Evolutionary conservation across 805 yeast genomes (phyloP), one percentile per base, ranked within the genome.

Genomic region (Ogataea saltuana): DNA sequence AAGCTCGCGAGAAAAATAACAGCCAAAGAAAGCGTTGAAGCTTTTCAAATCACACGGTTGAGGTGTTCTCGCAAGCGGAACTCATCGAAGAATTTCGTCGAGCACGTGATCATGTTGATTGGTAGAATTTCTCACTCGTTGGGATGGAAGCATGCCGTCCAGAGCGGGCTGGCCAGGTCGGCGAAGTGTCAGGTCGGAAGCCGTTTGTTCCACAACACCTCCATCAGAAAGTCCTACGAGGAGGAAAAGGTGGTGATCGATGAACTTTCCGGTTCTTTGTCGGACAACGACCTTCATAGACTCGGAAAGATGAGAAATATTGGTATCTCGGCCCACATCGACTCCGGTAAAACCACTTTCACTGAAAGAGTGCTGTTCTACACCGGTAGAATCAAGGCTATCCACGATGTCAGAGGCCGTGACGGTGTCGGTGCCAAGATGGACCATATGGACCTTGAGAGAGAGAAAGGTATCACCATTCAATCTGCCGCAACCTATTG

Each of bases 401-500:
- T 90, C 59, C 98, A 90, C 61, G 98, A 90, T 68, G 97, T 87
- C 34, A 78, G 99, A 65, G 99, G 99, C 36, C 81, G 93, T 59
- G 99, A 93, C 65, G 83, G 89, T 54, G 98, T 93, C 45, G 99
- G 99, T 48, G 99, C 99, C 44, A 93, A 90, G 71, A 93, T 93
- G 99, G 99, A 93, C 68, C 91, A 90, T 48, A 93, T 93, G 99
- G 99, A 93, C 57, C 75, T 93, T 54, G 99, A 93, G 70, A 82
- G 99, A 64, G 99, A 93, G 68, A 93, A 93, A 65, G 99, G 99
- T 68, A 93, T 93, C 61, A 93, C 99, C 39, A 93, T 93, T 63
- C 99, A 93, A 70, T 88, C 97, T 48, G 99, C 99, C 50, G 99
- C 99, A 26, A 93, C 99, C 2, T 93, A 87, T 71, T 91, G 98